Base-by-base conservation (phyloP, 176 grass and related monocot genomes). In the Alloteropsis semialata region DNA sequence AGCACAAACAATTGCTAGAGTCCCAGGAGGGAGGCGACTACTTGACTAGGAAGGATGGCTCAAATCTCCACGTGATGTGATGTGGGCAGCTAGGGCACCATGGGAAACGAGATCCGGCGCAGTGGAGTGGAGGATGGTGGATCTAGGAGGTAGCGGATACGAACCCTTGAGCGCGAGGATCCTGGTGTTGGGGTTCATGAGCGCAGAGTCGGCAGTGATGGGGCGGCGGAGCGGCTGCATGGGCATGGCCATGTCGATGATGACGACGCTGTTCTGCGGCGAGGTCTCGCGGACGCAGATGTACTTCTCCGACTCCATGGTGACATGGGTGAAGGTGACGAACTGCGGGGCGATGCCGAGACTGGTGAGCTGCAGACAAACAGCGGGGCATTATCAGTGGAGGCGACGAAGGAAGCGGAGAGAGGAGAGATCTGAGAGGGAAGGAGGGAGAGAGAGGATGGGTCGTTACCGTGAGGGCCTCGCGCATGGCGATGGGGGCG, bases 301-400 rank as follows among this genome's bases (percentile, higher is more conserved):
- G 87, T 99, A 99, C 77, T 93, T 99, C 30, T 99, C 96, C 11
- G 93, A 96, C 85, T 99, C 96, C 96, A 99, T 99, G 25, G 96
- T 99, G 54, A 99, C 96, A 22, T 99, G 96, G 41, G 96, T 99
- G 71, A 99, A 99, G 69, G 96, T 99, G 73, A 99, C 89, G 89
- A 99, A 99, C 85, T 99, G 93, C 65, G 91, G 87, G 87, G 89
- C 92, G 65, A 99, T 96, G 72, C 96, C 96, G 29, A 99, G 87
- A 82, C 91, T 99, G 56, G 93, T 86, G 27, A 99, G 89, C 96
- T 99, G 93, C 77, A 74, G 65, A 39, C 11, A 71, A 65, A 19
- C 33, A 25, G 10, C 2, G 19, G 48, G 8, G 22, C 53, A 56
- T 56, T 24, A 24, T 24, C 22, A 56, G 36, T 39, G 33, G 48